Conservation (phyloP, 805 yeast species). For the Lachancea lanzarotensis region DNA sequence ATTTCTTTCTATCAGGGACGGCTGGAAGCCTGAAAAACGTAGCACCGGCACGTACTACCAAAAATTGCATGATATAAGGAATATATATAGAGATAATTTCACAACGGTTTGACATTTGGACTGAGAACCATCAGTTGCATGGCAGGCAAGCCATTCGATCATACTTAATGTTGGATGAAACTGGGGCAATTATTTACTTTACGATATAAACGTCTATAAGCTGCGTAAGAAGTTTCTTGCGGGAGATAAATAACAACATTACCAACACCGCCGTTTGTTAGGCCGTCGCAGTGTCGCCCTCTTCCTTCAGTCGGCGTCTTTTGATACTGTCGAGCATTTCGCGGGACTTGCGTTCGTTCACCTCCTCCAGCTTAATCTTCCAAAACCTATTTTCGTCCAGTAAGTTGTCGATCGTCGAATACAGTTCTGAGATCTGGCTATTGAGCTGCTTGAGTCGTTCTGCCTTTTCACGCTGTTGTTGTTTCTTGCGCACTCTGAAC, state of each 20-base stretch:
- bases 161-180: too few species aligned
- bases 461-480: conserved; percentile 20
- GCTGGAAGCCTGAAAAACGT: conserved; percentile 12
- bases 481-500: conserved; percentile 54
- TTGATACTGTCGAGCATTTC: conserved; percentile 24
- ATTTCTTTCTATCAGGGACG: conserved; percentile 23
- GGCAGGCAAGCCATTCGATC: too few species aligned
- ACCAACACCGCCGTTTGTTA: not conserved
- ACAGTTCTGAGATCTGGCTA: conserved; percentile 16
- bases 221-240: too few species aligned
- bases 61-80: not conserved
- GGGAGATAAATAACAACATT: too few species aligned
- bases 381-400: conserved; percentile 27
- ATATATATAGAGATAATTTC: not conserved
- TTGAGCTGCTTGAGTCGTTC: conserved; percentile 18
- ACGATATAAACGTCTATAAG: too few species aligned
- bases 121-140: too few species aligned
- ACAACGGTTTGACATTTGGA: not conserved
- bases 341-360: conserved; percentile 25
- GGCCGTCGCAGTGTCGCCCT: not conserved
- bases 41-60: not conserved
- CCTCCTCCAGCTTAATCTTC: conserved; percentile 22
- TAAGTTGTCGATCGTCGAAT: conserved; percentile 19
- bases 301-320: conserved; percentile 11
- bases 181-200: too few species aligned